phyloP scores from a whole-genome alignment of 1,139 yeast species.

The Hanseniaspora sp. region DNA sequence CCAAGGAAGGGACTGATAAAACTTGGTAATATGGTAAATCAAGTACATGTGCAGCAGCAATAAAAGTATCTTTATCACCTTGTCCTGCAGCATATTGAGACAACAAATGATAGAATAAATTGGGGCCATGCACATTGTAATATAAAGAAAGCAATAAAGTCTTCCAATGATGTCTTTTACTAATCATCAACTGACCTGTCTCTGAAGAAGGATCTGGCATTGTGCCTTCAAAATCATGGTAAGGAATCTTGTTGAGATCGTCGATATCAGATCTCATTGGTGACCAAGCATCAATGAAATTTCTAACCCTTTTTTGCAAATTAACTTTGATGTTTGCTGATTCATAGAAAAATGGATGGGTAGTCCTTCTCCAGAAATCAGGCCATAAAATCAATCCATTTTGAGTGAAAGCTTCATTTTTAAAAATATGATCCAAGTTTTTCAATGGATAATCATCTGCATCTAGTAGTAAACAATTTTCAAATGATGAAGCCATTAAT shows the following conservation, averaged over 20 bases:
- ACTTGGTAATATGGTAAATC: conserved; percentile 45
- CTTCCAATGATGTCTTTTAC: conserved; percentile 41
- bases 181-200: conserved; percentile 50
- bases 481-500: conserved; percentile 18
- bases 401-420: conserved; percentile 13
- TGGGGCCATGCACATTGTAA: conserved; percentile 52
- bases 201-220: conserved; percentile 55
- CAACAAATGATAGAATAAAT: conserved; percentile 47
- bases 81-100: conserved; percentile 67
- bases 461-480: conserved; percentile 18
- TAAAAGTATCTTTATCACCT: conserved; percentile 61
- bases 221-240: conserved; percentile 48
- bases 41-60: conserved; percentile 50
- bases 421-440: conserved; percentile 17
- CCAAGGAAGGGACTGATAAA: conserved; percentile 7
- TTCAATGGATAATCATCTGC: conserved; percentile 19
- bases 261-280: conserved; percentile 26
- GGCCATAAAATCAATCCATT: conserved; percentile 21
- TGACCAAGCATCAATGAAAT: conserved; percentile 18
- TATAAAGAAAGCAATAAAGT: conserved; percentile 45
- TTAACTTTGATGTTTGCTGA: conserved; percentile 18
- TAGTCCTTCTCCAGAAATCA: conserved; percentile 20
- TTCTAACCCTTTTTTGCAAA: conserved; percentile 19
- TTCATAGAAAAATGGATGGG: conserved; percentile 15
- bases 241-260: conserved; percentile 29